Conservation (phyloP, 1,284 basidiomycete genomes). For the Coniferiporia sulphurascens region DNA sequence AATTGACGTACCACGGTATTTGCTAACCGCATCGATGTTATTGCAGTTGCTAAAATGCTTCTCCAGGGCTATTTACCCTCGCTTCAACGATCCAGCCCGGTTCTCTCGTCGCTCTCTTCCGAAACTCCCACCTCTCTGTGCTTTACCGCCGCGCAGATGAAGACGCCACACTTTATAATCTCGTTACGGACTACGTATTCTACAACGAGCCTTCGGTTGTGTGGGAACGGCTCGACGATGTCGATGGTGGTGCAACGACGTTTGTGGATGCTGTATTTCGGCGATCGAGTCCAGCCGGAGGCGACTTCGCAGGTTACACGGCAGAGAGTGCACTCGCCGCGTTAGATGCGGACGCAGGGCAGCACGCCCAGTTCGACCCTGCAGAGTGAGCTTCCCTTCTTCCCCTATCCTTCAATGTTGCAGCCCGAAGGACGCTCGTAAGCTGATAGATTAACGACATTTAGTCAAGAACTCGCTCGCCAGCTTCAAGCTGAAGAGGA, state of each 20-base stretch:
- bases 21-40: not conserved
- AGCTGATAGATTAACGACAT: not conserved
- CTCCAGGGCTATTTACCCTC: conserved; percentile 50
- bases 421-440: conserved; percentile 1
- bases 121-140: conserved; percentile 85
- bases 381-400: conserved; percentile 42
- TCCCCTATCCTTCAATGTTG: not conserved
- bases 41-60: not conserved
- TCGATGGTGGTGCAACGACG: conserved; percentile 70
- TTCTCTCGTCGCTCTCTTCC: conserved; percentile 74
- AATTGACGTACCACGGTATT: conserved; percentile 77
- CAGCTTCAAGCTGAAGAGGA: conserved; percentile 76
- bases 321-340: conserved; percentile 51
- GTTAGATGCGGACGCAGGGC: conserved; percentile 22
- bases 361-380: conserved; percentile 39
- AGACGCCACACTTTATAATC: conserved; percentile 61
- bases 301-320: conserved; percentile 73
- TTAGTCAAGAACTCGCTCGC: conserved; percentile 58
- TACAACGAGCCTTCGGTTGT: conserved; percentile 71
- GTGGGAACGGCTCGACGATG: conserved; percentile 86
- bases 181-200: conserved; percentile 82
- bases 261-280: conserved; percentile 73
- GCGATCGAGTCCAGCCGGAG: conserved; percentile 62
- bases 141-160: conserved; percentile 43
- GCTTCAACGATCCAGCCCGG: conserved; percentile 50